Base-by-base conservation (phyloP, 2,329 filamentous ascomycete species). In the Fusarium mundagurra region DNA sequence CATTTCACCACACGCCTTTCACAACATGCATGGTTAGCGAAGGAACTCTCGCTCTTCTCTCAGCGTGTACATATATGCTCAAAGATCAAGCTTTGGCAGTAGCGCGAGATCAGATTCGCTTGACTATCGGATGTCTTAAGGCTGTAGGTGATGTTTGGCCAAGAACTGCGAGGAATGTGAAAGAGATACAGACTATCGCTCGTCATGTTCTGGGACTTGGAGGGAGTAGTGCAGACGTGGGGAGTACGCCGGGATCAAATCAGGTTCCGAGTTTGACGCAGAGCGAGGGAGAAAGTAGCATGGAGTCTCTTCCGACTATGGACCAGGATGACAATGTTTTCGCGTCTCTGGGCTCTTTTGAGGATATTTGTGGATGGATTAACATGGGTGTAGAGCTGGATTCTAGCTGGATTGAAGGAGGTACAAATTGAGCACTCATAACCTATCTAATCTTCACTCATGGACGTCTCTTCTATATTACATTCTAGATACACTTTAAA, bases 11-110 rank as follows among this genome's bases (percentile, higher is more conserved):
- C 27, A 76, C 63, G 0, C 73, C 73, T 0, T 76, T 76, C 5
- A 54, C 62, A 8, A 76, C 73, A 3, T 76, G 73, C 8, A 76
- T 76, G 73, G 48, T 76, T 1, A 76, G 67, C 17, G 73, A 76
- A 47, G 73, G 73, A 1, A 76, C 73, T 0, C 67, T 76, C 0
- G 71, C 73, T 0, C 61, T 76, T 0, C 55, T 76, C 3, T 76
- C 73, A 0, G 73, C 73, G 0, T 76, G 73, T 17, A 72, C 53
- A 5, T 74, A 74, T 10, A 29, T 76, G 2, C 18, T 74, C 1
- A 53, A 44, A 9, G 67, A 58, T 1, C 66, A 60, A 16, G 64
- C 64, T 1, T 33, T 76, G 2, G 61, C 64, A 0, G 22, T 76
- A 38, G 71, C 73, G 4, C 58, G 73, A 58, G 64, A 74, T 20